phyloP scores from a whole-genome alignment of 225 moss, liverwort and hornwort species.

The Anthoceros angustus region DNA sequence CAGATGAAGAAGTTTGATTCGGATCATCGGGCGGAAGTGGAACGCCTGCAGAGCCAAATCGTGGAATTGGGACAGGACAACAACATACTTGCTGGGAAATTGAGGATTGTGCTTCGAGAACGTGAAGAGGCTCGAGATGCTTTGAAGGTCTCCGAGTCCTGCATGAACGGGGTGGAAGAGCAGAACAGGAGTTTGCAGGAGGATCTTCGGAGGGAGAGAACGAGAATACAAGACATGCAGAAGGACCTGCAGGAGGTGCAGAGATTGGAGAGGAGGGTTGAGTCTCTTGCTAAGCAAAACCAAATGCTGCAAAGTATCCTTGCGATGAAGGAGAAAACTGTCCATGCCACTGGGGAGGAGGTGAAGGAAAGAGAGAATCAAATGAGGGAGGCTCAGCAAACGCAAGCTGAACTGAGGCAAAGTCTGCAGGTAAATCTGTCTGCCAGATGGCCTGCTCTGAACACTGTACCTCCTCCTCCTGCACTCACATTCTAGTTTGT shows the following conservation, averaged over 20 bases:
- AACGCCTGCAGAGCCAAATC: slow-evolving; percentile 42
- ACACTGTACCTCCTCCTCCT: not conserved
- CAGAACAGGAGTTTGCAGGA: slow-evolving; percentile 45
- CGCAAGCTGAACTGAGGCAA: slow-evolving; percentile 67
- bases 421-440: slow-evolving; percentile 34
- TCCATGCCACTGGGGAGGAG: slow-evolving; percentile 24
- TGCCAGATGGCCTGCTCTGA: not conserved
- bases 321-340: slow-evolving; percentile 57
- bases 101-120: slow-evolving; percentile 48
- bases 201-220: slow-evolving; percentile 34
- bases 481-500: not conserved
- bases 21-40: slow-evolving; percentile 45
- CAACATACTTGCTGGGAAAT: slow-evolving; percentile 35
- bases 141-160: slow-evolving; percentile 33
- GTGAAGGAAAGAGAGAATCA: slow-evolving; percentile 48
- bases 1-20: slow-evolving; percentile 33
- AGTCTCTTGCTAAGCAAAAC: slow-evolving; percentile 44
- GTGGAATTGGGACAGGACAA: slow-evolving; percentile 74
- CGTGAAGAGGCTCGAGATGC: slow-evolving; percentile 48
- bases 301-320: slow-evolving; percentile 56
- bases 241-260: slow-evolving; percentile 28
- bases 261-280: slow-evolving; percentile 41
- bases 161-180: slow-evolving; percentile 44
- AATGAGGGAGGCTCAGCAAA: slow-evolving; percentile 28
- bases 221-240: slow-evolving; percentile 52